phyloP scores from a whole-genome alignment of 257 asterid species.

The Cordia subcordata region DNA sequence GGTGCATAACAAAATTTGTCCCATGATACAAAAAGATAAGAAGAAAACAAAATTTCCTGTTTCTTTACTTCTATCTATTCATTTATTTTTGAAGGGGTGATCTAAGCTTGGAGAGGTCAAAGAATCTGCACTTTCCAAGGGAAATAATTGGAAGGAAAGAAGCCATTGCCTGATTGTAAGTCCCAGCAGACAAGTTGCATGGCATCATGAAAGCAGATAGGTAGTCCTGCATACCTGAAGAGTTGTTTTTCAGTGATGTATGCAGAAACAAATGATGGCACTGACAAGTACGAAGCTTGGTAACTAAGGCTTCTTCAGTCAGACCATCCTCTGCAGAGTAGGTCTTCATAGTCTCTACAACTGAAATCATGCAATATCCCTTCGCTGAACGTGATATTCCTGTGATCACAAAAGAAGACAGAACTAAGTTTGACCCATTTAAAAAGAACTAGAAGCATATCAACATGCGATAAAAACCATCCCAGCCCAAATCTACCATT shows the following conservation, averaged over 20 bases:
- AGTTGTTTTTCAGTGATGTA: conserved; percentile 65
- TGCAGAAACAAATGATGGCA: conserved; percentile 86
- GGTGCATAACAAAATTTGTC: no score
- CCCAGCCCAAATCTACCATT: no score
- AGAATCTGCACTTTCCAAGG: no score
- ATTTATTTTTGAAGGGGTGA: no score
- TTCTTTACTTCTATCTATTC: no score
- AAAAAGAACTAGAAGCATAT: not conserved
- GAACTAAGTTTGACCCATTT: not conserved
- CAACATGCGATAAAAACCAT: no score
- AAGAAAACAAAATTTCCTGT: no score
- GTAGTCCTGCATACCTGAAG: conserved; percentile 58
- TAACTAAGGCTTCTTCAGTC: conserved; percentile 92
- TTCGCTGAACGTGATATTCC: conserved; percentile 94
- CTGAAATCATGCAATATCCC: conserved; percentile 80
- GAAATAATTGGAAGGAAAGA: no score
- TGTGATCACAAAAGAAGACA: conserved; percentile 22
- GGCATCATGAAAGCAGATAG: conserved; percentile 3
- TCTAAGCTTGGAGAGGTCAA: no score
- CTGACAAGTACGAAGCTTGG: conserved; percentile 85
- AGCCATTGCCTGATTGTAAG: not conserved
- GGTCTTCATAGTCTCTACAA: conserved; percentile 91
- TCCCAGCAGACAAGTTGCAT: conserved; percentile 1
- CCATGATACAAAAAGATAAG: no score
- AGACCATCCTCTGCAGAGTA: conserved; percentile 87